A percentile compares a stretch with the other conserved stretches of the same genome.
Conservation (phyloP, 495 filamentous ascomycete genomes). For the Thermochaetoides thermophila region DNA sequence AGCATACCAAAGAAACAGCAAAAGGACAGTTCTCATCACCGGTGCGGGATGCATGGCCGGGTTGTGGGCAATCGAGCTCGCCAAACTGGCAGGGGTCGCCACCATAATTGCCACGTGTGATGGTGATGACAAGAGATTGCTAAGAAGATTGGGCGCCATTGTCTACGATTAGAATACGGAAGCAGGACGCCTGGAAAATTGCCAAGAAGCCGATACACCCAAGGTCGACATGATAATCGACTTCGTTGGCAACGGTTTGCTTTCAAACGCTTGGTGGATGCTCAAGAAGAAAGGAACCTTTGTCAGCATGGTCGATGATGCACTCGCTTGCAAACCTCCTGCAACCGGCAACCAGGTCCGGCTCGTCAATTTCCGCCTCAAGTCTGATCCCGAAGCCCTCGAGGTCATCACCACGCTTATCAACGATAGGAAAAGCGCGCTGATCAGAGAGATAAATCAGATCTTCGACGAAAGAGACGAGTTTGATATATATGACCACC, state of each 20-base stretch:
- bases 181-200: conserved; percentile 18
- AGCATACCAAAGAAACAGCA: neutral
- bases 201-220: too few species aligned
- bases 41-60: conserved; percentile 37
- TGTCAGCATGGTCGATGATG: too few species aligned
- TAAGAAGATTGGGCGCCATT: conserved; percentile 29
- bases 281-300: too few species aligned
- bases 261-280: conserved; percentile 33
- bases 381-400: too few species aligned
- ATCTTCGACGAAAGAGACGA: too few species aligned
- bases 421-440: too few species aligned
- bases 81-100: conserved; percentile 23
- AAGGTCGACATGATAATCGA: conserved; percentile 43
- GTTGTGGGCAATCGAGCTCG: conserved; percentile 37
- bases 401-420: too few species aligned
- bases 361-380: too few species aligned
- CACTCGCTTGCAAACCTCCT: too few species aligned
- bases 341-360: too few species aligned
- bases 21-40: conserved; percentile 32
- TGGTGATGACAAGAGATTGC: conserved; percentile 21
- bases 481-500: too few species aligned
- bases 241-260: conserved; percentile 29
- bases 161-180: conserved; percentile 32
- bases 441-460: too few species aligned
- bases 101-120: conserved; percentile 27